phyloP scores from a whole-genome alignment of 2,329 filamentous ascomycete genomes.

The Ophiocordyceps unilateralis region DNA sequence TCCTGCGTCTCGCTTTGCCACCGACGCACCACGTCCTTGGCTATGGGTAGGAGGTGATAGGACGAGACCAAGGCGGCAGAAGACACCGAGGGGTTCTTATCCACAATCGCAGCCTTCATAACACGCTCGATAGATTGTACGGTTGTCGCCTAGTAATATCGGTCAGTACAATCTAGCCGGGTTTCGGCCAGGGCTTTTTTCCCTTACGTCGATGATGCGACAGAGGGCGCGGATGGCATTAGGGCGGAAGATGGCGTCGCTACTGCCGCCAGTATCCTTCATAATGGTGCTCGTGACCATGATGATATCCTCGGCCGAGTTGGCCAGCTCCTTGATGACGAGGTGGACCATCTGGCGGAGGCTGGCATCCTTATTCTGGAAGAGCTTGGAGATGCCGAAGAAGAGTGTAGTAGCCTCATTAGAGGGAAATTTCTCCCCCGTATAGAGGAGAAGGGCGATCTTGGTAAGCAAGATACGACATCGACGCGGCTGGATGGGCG shows the following conservation, averaged over 20 bases:
- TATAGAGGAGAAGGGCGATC: conserved; percentile 90
- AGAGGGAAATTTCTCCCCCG: conserved; percentile 88
- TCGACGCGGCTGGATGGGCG: conserved; percentile 89
- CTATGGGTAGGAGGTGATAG: conserved; percentile 92
- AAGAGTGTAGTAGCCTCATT: conserved; percentile 97
- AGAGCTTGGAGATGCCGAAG: conserved; percentile 97
- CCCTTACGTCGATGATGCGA: conserved; percentile 81
- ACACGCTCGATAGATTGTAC: conserved; percentile 96
- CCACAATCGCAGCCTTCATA: conserved; percentile 98
- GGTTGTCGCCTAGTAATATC: conserved; percentile 61
- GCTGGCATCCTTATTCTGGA: conserved; percentile 98
- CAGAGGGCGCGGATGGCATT: conserved; percentile 93
- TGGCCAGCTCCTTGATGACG: conserved; percentile 91
- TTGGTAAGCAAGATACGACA: conserved; percentile 96
- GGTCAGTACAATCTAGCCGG: no score
- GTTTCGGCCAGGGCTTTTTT: neutral
- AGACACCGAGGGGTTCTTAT: conserved; percentile 94
- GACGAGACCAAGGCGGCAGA: conserved; percentile 92
- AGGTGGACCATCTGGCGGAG: conserved; percentile 98
- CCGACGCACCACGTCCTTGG: conserved; percentile 83
- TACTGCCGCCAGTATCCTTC: conserved; percentile 96
- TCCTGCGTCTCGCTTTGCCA: conserved; percentile 99
- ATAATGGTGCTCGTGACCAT: conserved; percentile 99
- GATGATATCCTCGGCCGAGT: conserved; percentile 94
- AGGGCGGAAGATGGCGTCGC: conserved; percentile 81